Percentiles rank a stretch among this genome's conserved stretches.
Evolutionary conservation across 352 stramenopile genomes (phyloP).

Genomic region (Phytophthora niederhauseri): DNA sequence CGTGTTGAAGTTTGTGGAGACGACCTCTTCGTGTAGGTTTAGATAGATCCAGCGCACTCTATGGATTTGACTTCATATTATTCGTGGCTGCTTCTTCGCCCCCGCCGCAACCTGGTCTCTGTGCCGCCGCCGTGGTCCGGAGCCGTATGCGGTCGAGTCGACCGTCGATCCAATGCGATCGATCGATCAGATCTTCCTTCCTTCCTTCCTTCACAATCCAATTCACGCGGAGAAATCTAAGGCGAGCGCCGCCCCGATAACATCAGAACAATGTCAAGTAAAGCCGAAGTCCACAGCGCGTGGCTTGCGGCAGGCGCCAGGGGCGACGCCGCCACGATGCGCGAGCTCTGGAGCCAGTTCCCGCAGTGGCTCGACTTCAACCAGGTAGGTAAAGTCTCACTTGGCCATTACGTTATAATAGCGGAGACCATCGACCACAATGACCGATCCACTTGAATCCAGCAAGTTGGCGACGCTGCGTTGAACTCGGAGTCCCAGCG

Average conservation of each 20-base stretch:
- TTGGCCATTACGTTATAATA: background rate
- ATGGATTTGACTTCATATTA: conserved; percentile 1
- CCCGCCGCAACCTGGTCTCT: background rate
- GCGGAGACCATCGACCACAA: conserved; percentile 7
- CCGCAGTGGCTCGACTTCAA: conserved; percentile 33
- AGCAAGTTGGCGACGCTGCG: conserved; percentile 6
- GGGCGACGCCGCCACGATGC: conserved; percentile 22
- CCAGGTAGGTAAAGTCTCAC: conserved; percentile 26
- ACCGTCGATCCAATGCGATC: too few species aligned
- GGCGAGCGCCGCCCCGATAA: background rate
- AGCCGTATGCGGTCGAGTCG: background rate
- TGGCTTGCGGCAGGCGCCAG: conserved; percentile 27
- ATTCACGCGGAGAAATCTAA: background rate
- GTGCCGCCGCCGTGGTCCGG: background rate
- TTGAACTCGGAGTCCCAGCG: conserved; percentile 9
- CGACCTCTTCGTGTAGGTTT: background rate
- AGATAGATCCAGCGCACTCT: conserved; percentile 1
- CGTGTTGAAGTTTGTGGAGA: background rate
- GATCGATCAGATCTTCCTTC: background rate
- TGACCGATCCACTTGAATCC: background rate
- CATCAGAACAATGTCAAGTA: background rate
- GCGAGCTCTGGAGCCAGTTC: conserved; percentile 11
- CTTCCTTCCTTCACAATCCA: background rate
- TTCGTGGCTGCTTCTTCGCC: background rate
- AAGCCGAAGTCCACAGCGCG: conserved; percentile 18